phyloP scores from a whole-genome alignment of 441 rosid genomes.

The Biscutella laevigata region DNA sequence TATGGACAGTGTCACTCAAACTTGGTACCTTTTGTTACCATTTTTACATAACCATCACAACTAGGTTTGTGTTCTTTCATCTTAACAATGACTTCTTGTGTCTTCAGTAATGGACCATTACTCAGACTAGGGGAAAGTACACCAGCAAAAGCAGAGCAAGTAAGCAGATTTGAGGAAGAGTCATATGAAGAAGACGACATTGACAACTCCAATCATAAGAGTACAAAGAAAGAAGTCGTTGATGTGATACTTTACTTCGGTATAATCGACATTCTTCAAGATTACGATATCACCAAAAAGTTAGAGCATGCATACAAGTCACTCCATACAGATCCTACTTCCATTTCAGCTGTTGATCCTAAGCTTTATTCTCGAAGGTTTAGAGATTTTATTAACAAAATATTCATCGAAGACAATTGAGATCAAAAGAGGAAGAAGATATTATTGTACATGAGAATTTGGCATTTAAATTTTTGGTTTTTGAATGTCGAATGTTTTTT shows the following conservation, averaged over 20 bases:
- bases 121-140: slow-evolving; percentile 30
- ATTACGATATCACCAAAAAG: slow-evolving; percentile 32
- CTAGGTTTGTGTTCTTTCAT: background rate
- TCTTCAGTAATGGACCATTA: too few relatives aligned
- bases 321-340: slow-evolving; percentile 29
- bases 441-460: slow-evolving; percentile 9
- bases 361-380: slow-evolving; percentile 34
- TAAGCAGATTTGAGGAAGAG: slow-evolving; percentile 21
- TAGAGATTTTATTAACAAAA: slow-evolving; percentile 30
- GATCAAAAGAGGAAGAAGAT: background rate
- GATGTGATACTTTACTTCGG: slow-evolving; percentile 30
- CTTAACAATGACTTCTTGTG: too few relatives aligned
- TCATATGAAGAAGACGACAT: slow-evolving; percentile 14
- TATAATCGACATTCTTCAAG: slow-evolving; percentile 34
- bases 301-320: slow-evolving; percentile 35
- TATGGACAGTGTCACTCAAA: slow-evolving; percentile 54
- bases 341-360: slow-evolving; percentile 36
- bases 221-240: slow-evolving; percentile 13
- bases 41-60: background rate
- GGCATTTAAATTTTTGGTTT: slow-evolving; percentile 5
- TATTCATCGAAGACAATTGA: slow-evolving; percentile 30
- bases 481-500: slow-evolving; percentile 7
- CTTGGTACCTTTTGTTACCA: slow-evolving; percentile 29
- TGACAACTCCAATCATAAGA: slow-evolving; percentile 5
- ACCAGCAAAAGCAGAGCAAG: slow-evolving; percentile 33